Evolutionary conservation across 352 stramenopile species (phyloP).

Genomic region (Phytopythium sindhum): DNA sequence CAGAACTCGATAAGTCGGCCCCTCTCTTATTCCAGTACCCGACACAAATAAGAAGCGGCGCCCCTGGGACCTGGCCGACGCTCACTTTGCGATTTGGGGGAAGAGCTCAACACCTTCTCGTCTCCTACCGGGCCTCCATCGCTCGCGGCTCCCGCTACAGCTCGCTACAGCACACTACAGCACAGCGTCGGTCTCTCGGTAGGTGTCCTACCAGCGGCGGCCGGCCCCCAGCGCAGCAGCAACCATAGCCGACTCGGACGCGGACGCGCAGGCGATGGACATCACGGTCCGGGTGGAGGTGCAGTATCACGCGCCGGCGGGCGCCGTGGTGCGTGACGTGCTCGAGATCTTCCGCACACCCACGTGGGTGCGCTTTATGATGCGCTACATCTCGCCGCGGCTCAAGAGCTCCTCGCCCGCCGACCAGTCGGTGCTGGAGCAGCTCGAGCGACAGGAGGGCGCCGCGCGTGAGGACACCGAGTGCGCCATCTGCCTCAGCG

Average conservation of each 20-base stretch:
- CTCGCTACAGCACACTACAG: no score
- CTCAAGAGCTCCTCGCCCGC: slow-evolving; percentile 65
- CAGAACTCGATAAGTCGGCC: neutral
- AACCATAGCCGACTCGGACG: slow-evolving; percentile 12
- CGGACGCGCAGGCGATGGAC: slow-evolving; percentile 33
- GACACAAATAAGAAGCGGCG: neutral
- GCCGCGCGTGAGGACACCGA: slow-evolving; percentile 26
- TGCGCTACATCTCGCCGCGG: slow-evolving; percentile 65
- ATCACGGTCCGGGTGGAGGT: slow-evolving; percentile 70
- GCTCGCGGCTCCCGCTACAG: no score
- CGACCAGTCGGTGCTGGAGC: slow-evolving; percentile 50
- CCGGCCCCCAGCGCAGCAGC: neutral
- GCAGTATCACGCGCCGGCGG: slow-evolving; percentile 58
- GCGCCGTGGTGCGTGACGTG: slow-evolving; percentile 46
- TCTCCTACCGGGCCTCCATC: neutral
- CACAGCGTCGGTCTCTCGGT: neutral
- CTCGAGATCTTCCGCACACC: slow-evolving; percentile 68
- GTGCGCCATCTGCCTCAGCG: slow-evolving; percentile 91
- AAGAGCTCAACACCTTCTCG: neutral
- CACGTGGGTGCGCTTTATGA: slow-evolving; percentile 79
- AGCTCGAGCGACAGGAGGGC: slow-evolving; percentile 34
- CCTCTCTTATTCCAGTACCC: neutral
- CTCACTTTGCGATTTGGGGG: slow-evolving; percentile 9
- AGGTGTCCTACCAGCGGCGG: neutral
- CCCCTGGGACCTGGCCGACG: no score